These are phyloP conservation scores for Hirsutella rhossiliensis DNA, from an alignment of 2,329 filamentous ascomycete species.

Conservation along the genomic window DNA sequence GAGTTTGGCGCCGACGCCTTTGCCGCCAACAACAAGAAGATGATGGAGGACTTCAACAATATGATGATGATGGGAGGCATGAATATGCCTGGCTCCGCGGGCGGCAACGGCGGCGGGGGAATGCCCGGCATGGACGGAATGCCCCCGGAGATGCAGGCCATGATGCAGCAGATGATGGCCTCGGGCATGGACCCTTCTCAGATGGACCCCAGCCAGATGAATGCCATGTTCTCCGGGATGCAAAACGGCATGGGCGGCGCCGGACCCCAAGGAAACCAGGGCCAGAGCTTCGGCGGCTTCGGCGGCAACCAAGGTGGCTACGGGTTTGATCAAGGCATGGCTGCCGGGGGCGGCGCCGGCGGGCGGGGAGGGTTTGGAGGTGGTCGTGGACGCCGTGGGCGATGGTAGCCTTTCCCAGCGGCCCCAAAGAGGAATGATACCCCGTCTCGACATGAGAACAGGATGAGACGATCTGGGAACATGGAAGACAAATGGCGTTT, in stretches of 20 bases:
- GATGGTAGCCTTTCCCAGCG: constrained; percentile 9
- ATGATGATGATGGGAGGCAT: constrained; percentile 54
- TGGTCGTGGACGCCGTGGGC: constrained; percentile 17
- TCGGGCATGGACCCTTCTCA: constrained; percentile 53
- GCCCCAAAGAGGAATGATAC: background rate
- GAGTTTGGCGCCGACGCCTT: constrained; percentile 60
- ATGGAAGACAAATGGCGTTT: too few species aligned
- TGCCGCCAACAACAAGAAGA: constrained; percentile 62
- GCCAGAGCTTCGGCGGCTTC: constrained; percentile 39
- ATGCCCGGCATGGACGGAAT: constrained; percentile 52
- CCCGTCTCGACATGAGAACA: background rate
- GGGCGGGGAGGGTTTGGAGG: constrained; percentile 14
- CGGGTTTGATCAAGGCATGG: constrained; percentile 36
- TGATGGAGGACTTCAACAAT: constrained; percentile 56
- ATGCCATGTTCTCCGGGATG: constrained; percentile 48
- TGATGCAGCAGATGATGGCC: constrained; percentile 62
- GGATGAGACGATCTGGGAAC: too few species aligned
- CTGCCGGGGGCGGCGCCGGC: constrained; percentile 17
- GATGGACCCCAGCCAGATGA: constrained; percentile 49
- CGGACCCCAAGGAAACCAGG: constrained; percentile 35
- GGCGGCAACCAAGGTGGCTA: constrained; percentile 41
- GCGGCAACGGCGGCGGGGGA: constrained; percentile 18
- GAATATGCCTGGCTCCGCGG: constrained; percentile 27
- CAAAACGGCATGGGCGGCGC: constrained; percentile 32
- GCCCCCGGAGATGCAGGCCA: constrained; percentile 52